Conservation (phyloP, 2,329 filamentous ascomycete genomes). For the Fusarium camptoceras region DNA sequence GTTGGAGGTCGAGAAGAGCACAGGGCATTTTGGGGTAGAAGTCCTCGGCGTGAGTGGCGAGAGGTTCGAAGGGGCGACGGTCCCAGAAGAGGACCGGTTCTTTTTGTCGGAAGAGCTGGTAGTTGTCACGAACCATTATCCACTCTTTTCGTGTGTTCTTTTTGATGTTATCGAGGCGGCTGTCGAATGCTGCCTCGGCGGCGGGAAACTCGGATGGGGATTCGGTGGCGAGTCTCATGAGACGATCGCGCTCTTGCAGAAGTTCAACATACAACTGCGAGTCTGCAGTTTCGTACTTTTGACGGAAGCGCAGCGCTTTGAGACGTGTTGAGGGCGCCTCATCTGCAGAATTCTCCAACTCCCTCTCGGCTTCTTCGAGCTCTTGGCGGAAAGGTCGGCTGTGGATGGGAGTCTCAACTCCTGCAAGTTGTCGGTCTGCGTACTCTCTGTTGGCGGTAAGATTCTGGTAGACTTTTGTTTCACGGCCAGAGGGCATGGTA, state of each 20-base stretch:
- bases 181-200: constrained; percentile 52
- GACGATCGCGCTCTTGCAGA: constrained; percentile 49
- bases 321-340: constrained; percentile 37
- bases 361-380: constrained; percentile 54
- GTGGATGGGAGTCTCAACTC: constrained; percentile 44
- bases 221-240: constrained; percentile 33
- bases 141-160: constrained; percentile 53
- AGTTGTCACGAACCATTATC: constrained; percentile 62
- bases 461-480: constrained; percentile 48
- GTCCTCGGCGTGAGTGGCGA: constrained; percentile 68
- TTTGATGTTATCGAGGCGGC: constrained; percentile 49
- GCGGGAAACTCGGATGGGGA: constrained; percentile 44
- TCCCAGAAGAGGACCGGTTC: constrained; percentile 74
- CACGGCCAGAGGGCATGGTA: constrained; percentile 59
- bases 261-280: constrained; percentile 47
- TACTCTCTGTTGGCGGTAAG: constrained; percentile 41
- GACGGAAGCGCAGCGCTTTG: constrained; percentile 47
- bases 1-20: constrained; percentile 75
- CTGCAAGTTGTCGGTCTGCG: constrained; percentile 47
- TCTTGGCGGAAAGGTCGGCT: constrained; percentile 58
- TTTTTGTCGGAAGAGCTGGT: constrained; percentile 61
- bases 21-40: constrained; percentile 72
- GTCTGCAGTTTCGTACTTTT: constrained; percentile 41
- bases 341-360: constrained; percentile 27
- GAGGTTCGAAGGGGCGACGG: constrained; percentile 75